These are phyloP conservation scores for Monosporozyma aerobia DNA, from an alignment of 805 yeast genomes.

Conservation along the genomic window DNA sequence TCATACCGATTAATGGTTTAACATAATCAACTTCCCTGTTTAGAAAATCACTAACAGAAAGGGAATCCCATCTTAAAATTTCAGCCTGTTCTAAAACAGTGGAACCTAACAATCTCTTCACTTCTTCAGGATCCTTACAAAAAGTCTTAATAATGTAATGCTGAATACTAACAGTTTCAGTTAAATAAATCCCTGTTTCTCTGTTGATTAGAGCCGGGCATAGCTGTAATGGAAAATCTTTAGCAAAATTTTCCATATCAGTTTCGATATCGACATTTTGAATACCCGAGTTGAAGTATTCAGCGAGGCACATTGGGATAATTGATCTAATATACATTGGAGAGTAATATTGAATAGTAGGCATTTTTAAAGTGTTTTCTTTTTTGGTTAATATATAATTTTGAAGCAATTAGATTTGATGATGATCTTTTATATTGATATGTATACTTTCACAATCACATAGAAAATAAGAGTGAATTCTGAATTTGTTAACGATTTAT, in stretches of 20 bases:
- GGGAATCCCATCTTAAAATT: constrained; percentile 67
- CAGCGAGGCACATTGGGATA: constrained; percentile 40
- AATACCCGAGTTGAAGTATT: constrained; percentile 52
- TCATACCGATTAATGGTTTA: constrained; percentile 49
- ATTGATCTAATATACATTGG: constrained; percentile 38
- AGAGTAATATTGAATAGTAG: constrained; percentile 19
- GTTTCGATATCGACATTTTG: constrained; percentile 34
- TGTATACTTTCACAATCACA: too few species aligned
- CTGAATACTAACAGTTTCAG: constrained; percentile 56
- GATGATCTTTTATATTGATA: too few species aligned
- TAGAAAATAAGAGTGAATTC: too few species aligned
- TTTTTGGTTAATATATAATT: neutral
- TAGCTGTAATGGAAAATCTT: constrained; percentile 53
- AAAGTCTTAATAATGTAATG: constrained; percentile 36
- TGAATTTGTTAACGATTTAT: too few species aligned
- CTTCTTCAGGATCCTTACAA: constrained; percentile 28
- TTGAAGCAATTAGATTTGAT: neutral
- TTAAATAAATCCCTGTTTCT: constrained; percentile 55
- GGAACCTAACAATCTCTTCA: constrained; percentile 45
- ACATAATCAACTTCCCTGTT: constrained; percentile 36
- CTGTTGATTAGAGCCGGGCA: constrained; percentile 64
- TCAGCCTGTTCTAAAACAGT: constrained; percentile 29
- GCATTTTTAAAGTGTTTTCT: constrained; percentile 37
- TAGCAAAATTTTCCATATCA: constrained; percentile 25
- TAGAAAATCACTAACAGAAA: constrained; percentile 60